phyloP scores from a whole-genome alignment of 192 early-diverging fungal genomes.

The Chytriomyces confervae region DNA sequence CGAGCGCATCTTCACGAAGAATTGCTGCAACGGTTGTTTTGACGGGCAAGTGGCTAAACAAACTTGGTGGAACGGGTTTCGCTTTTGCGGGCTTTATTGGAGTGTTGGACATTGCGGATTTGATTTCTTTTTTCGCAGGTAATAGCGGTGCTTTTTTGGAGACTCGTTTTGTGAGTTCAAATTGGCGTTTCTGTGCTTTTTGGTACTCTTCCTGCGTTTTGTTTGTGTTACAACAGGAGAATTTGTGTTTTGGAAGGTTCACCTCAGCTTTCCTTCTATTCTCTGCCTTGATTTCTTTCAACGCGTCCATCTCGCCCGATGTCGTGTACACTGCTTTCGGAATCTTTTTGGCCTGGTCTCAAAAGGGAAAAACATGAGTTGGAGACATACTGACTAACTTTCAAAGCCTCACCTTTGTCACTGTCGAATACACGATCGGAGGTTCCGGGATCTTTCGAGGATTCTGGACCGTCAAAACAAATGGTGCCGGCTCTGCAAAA shows the following conservation, averaged over 20 bases:
- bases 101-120: slow-evolving; percentile 1
- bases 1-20: slow-evolving; percentile 58
- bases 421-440: slow-evolving; percentile 31
- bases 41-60: slow-evolving; percentile 42
- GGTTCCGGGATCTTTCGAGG: slow-evolving; percentile 46
- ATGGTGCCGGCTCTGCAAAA: slow-evolving; percentile 44
- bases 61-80: slow-evolving; percentile 33
- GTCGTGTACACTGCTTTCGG: slow-evolving; percentile 45
- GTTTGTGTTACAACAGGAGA: too few relatives aligned
- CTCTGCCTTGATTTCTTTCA: slow-evolving; percentile 47
- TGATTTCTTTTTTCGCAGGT: not conserved
- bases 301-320: slow-evolving; percentile 44
- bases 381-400: too few relatives aligned
- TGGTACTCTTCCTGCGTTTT: slow-evolving; percentile 10
- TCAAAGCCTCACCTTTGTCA: slow-evolving; percentile 40
- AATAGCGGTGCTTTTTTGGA: not conserved
- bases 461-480: slow-evolving; percentile 51
- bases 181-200: not conserved
- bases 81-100: not conserved
- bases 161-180: not conserved
- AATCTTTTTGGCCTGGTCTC: slow-evolving; percentile 43
- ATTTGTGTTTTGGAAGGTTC: not conserved
- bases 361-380: not conserved
- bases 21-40: slow-evolving; percentile 59
- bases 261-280: slow-evolving; percentile 48